These are phyloP conservation scores for Tausonia pullulans DNA, from an alignment of 1,284 basidiomycete genomes.

Conservation along the genomic window DNA sequence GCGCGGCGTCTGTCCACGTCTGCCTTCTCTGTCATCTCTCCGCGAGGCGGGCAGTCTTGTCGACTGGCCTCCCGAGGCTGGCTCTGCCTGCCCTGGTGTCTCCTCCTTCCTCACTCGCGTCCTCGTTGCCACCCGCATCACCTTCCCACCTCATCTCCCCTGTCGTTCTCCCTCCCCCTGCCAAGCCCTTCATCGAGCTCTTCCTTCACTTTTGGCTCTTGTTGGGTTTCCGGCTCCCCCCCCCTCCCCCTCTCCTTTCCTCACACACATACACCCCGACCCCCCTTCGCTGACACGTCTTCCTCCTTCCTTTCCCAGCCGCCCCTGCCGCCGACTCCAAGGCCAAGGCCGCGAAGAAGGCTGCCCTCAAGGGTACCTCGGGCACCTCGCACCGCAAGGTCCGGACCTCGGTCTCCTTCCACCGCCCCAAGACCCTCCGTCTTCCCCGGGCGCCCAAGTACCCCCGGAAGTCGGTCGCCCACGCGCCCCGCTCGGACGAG, in stretches of 20 bases:
- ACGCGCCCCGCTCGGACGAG: conserved; percentile 95
- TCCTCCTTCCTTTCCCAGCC: conserved; percentile 26
- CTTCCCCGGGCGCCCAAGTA: conserved; percentile 79
- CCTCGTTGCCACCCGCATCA: not conserved
- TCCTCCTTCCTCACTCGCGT: not conserved
- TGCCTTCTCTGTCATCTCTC: no score
- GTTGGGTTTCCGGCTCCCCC: not conserved
- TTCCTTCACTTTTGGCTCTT: not conserved
- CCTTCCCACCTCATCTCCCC: not conserved
- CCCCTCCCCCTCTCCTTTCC: not conserved
- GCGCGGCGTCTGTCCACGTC: no score
- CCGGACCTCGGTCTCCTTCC: conserved; percentile 81
- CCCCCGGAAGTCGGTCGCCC: conserved; percentile 85
- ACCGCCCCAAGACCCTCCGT: conserved; percentile 88
- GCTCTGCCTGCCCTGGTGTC: not conserved
- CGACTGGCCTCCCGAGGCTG: no score
- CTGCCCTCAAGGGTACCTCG: conserved; percentile 77
- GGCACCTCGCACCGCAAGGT: conserved; percentile 70
- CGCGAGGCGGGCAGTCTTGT: no score
- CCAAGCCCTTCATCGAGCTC: not conserved
- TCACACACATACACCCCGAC: not conserved
- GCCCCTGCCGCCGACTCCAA: conserved; percentile 49
- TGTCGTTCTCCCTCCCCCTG: not conserved
- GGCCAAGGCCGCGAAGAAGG: conserved; percentile 93
- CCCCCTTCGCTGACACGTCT: not conserved